These are phyloP conservation scores for Psilocybe subaeruginosa DNA, from an alignment of 768 basidiomycete species.

Conservation along the genomic window DNA sequence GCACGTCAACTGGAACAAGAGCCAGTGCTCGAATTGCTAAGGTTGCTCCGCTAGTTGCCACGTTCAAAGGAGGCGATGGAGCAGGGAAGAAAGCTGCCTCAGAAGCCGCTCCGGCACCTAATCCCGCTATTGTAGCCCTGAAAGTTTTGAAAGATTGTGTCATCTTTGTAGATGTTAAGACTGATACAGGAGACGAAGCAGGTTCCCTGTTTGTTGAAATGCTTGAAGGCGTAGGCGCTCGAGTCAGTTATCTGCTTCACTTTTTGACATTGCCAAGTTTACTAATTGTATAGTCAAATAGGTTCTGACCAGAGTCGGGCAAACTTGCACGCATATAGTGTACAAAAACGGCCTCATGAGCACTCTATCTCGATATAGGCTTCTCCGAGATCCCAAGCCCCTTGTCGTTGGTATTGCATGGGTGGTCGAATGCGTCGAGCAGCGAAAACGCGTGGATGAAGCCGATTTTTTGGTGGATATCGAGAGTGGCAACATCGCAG, in stretches of 20 bases:
- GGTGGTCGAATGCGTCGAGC: constrained; percentile 87
- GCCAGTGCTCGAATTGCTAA: constrained; percentile 37
- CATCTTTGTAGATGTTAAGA: constrained; percentile 88
- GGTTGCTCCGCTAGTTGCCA: constrained; percentile 20
- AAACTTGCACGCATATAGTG: constrained; percentile 82
- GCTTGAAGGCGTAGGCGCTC: constrained; percentile 78
- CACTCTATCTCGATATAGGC: constrained; percentile 71
- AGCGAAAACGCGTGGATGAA: constrained; percentile 65
- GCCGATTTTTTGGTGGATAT: constrained; percentile 66
- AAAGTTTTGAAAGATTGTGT: constrained; percentile 72
- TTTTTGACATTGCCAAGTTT: neutral
- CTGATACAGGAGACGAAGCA: constrained; percentile 82
- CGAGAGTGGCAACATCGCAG: constrained; percentile 58
- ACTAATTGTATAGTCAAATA: constrained; percentile 23
- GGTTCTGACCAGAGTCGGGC: constrained; percentile 68
- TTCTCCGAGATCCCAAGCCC: constrained; percentile 71
- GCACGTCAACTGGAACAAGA: constrained; percentile 23
- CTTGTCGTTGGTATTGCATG: constrained; percentile 82
- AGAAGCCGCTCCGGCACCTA: constrained; percentile 20
- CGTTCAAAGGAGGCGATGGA: constrained; percentile 17
- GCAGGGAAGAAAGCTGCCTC: constrained; percentile 23
- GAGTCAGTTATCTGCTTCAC: constrained; percentile 47
- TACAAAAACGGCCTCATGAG: constrained; percentile 82
- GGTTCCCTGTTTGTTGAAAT: constrained; percentile 83
- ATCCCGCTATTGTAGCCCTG: constrained; percentile 36